Evolutionary conservation across 2,329 filamentous ascomycete genomes (phyloP), one percentile per base, ranked within the genome.

Genomic region (Akanthomyces muscarius): DNA sequence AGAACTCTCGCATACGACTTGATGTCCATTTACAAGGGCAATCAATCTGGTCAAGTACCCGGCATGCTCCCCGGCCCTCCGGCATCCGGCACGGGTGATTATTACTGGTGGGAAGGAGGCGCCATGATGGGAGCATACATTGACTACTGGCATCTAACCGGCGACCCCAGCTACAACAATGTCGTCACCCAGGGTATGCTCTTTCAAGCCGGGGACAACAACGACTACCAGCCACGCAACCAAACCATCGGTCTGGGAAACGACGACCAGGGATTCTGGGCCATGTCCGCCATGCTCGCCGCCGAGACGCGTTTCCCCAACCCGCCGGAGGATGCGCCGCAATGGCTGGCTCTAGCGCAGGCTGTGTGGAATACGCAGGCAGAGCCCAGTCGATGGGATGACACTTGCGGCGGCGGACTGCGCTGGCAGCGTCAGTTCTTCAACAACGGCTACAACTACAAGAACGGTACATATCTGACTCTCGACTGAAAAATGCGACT

Each of bases 401-500:
- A 70, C 0, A 78, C 76, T 2, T 90, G 88, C 70, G 77, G 77
- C 23, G 87, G 87, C 59, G 88, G 87, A 2, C 72, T 90, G 63
- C 83, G 86, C 64, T 89, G 86, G 86, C 87, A 90, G 74, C 86
- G 90, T 50, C 85, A 82, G 68, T 74, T 78, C 0, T 83, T 84
- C 68, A 88, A 89, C 69, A 78, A 73, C 36, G 88, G 88, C 3
- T 91, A 87, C 73, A 79, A 83, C 66, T 90, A 90, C 79, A 91
- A 84, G 69, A 83, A 83, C 65, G 75, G 72, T 70, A 47, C 61
- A 62, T 48, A 5, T 45, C n/a, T 21, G 13, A 16, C 7, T 33
- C 5, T 30, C 28, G 11, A 11, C 21, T 23, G 6, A 5, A 30
- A 6, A 6, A 30, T 30, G 28, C 28, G 2, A 2, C n/a, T 5